Percentiles rank a stretch among this genome's conserved stretches.
These are phyloP conservation scores for Blepharisma stoltei DNA, from an alignment of 73 alveolate species.

Conservation along the genomic window DNA sequence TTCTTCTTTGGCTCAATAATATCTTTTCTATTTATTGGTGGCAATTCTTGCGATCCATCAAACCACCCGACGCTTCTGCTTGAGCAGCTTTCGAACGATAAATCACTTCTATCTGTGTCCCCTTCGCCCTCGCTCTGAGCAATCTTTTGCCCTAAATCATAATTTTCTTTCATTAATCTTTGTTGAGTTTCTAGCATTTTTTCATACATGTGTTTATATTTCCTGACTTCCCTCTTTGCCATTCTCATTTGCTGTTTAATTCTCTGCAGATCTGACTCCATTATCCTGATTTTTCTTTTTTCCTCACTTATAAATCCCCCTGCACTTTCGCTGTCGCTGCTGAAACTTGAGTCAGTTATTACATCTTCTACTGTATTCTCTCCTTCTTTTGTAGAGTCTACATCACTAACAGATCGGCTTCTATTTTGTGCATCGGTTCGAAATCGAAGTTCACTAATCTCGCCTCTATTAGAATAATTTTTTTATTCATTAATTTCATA, in stretches of 20 bases:
- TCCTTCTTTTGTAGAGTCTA: conserved; percentile 10
- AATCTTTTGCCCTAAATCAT: background rate
- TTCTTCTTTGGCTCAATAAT: too few relatives aligned
- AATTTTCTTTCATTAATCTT: background rate
- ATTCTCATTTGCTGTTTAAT: conserved; percentile 23
- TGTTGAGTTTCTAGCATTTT: background rate
- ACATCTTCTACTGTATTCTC: background rate
- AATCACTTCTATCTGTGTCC: conserved; percentile 20
- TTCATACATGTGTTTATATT: conserved; percentile 9
- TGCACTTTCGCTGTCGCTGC: conserved; percentile 4
- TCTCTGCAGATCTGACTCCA: conserved; percentile 8
- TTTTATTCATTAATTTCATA: too few relatives aligned
- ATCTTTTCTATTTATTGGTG: too few relatives aligned
- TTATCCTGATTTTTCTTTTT: background rate
- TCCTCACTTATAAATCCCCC: background rate
- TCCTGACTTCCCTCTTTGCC: conserved; percentile 19
- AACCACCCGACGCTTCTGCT: conserved; percentile 23
- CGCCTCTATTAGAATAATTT: too few relatives aligned
- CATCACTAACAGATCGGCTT: conserved; percentile 15
- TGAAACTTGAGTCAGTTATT: conserved; percentile 15
- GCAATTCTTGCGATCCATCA: background rate
- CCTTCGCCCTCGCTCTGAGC: conserved; percentile 14
- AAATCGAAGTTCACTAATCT: too few relatives aligned
- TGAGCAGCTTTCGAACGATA: conserved; percentile 1
- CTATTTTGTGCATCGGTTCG: background rate